phyloP scores from a whole-genome alignment of 2,329 filamentous ascomycete species.

The Dryadomyces sulphureus region DNA sequence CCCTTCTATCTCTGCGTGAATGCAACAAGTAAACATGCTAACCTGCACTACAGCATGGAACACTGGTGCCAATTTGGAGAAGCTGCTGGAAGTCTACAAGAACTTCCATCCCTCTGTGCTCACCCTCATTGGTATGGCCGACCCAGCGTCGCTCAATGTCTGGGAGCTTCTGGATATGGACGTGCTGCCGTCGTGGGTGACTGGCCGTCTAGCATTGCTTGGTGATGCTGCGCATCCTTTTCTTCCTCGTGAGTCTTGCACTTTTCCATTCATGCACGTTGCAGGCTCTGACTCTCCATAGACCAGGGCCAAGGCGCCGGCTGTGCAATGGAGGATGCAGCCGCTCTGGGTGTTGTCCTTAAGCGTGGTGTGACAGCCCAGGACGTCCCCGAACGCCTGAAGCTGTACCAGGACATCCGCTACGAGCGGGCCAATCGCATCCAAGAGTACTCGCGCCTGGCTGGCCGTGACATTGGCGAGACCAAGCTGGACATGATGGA shows the following conservation, averaged over 20 bases:
- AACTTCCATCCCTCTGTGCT: constrained; percentile 26
- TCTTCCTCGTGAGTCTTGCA: constrained; percentile 31
- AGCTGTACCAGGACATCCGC: constrained; percentile 43
- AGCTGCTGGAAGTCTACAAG: constrained; percentile 23
- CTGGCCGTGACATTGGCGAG: constrained; percentile 30
- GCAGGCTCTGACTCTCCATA: neutral
- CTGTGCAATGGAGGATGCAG: constrained; percentile 53
- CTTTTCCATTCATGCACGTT: neutral
- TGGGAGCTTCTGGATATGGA: constrained; percentile 49
- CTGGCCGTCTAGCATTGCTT: constrained; percentile 38
- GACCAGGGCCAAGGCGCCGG: constrained; percentile 45
- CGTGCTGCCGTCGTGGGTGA: constrained; percentile 37
- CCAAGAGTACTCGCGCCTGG: constrained; percentile 28
- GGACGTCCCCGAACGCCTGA: constrained; percentile 39
- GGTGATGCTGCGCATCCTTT: constrained; percentile 59
- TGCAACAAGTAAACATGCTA: no score
- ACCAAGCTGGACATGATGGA: constrained; percentile 24
- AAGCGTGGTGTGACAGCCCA: constrained; percentile 24
- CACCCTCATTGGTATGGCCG: constrained; percentile 25
- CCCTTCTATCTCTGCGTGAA: no score
- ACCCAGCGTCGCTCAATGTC: constrained; percentile 31
- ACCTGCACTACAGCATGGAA: constrained; percentile 24
- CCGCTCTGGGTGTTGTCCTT: constrained; percentile 41
- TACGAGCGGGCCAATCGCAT: constrained; percentile 27
- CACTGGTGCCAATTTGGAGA: constrained; percentile 19